phyloP scores from a whole-genome alignment of 305 asterid species.

The Fraxinus ornus region DNA sequence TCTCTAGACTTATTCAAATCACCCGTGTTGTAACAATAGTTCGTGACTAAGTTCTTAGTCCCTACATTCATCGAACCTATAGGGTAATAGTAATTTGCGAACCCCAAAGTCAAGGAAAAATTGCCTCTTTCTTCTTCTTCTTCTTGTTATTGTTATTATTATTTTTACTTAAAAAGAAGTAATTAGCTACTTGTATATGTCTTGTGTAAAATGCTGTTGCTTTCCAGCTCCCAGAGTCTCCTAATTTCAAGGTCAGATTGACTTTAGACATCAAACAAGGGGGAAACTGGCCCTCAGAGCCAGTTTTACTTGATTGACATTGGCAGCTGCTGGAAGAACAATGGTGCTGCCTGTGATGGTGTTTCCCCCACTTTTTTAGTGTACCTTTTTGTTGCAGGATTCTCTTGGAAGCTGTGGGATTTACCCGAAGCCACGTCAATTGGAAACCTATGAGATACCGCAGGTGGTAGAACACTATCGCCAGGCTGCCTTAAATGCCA shows the following conservation, averaged over 20 bases:
- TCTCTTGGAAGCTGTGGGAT: too few species aligned
- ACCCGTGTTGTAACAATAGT: neutral
- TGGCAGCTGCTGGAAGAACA: slow-evolving; percentile 82
- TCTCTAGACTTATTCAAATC: neutral
- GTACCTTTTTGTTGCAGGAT: too few species aligned
- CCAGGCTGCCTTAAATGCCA: too few species aligned
- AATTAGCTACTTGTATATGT: neutral
- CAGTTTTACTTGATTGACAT: slow-evolving; percentile 77
- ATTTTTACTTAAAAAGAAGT: neutral
- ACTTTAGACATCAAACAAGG: slow-evolving; percentile 50
- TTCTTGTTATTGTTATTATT: too few species aligned
- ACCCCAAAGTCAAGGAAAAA: neutral
- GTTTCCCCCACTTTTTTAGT: too few species aligned
- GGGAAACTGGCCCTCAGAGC: slow-evolving; percentile 47
- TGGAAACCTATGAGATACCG: too few species aligned
- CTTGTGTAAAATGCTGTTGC: neutral
- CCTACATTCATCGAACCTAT: neutral
- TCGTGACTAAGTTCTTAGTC: neutral
- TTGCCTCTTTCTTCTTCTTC: neutral
- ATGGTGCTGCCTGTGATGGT: slow-evolving; percentile 66
- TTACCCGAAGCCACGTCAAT: too few species aligned
- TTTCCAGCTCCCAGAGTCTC: slow-evolving; percentile 70
- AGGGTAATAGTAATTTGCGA: neutral
- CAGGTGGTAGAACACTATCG: too few species aligned
- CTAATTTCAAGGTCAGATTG: slow-evolving; percentile 61